Percentiles rank a stretch among this genome's conserved stretches.
phyloP scores from a whole-genome alignment of 2,329 filamentous ascomycete species.

The Arthroderma sp. region DNA sequence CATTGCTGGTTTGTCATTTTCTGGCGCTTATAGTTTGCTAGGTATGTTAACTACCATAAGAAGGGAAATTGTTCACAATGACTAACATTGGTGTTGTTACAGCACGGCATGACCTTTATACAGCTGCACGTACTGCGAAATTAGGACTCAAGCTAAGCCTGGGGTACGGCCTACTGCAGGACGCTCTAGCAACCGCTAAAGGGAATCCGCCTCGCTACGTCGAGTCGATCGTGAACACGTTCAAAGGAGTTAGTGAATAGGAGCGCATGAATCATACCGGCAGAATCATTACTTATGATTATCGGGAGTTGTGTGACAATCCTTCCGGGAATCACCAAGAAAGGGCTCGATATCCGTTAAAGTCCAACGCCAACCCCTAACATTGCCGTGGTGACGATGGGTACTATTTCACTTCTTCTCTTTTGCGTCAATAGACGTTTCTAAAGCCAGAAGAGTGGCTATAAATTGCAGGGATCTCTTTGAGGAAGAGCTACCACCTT shows the following conservation, averaged over 20 bases:
- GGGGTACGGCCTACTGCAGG: constrained; percentile 68
- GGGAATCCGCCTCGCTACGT: constrained; percentile 65
- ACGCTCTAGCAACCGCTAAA: constrained; percentile 53
- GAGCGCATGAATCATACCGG: not conserved
- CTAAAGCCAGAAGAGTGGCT: too few relatives aligned
- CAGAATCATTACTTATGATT: not conserved
- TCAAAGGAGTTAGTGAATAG: not conserved
- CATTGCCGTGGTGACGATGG: too few relatives aligned
- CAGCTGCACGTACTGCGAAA: constrained; percentile 63
- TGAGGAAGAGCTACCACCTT: too few relatives aligned
- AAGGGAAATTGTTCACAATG: constrained; percentile 3
- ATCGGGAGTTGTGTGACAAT: not conserved
- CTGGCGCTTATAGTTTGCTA: constrained; percentile 75
- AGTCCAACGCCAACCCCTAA: too few relatives aligned
- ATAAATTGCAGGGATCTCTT: too few relatives aligned
- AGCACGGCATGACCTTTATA: constrained; percentile 70
- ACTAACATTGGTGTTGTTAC: constrained; percentile 8
- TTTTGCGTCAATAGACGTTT: too few relatives aligned
- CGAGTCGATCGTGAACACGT: constrained; percentile 6
- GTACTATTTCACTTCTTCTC: too few relatives aligned
- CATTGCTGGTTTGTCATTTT: constrained; percentile 68
- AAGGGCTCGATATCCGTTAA: too few relatives aligned
- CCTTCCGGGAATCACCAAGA: too few relatives aligned
- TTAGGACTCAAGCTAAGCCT: constrained; percentile 68
- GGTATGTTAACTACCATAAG: constrained; percentile 41